These are phyloP conservation scores for Metschnikowia picachoensis DNA, from an alignment of 805 yeast species.

Conservation along the genomic window DNA sequence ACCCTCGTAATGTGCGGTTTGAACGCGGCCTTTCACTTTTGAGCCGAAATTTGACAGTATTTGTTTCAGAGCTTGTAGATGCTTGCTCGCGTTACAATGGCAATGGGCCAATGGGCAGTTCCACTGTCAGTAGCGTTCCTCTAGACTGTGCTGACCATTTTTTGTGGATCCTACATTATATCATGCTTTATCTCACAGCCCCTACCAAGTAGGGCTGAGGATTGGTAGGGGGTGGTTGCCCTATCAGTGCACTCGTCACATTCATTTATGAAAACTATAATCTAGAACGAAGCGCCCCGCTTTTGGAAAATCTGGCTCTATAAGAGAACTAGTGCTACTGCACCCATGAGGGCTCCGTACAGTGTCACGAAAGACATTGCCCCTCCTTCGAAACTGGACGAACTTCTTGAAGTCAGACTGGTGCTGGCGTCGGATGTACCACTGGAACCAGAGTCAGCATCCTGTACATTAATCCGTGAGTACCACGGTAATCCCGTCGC, in stretches of 20 bases:
- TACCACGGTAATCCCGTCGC: slow-evolving; percentile 37
- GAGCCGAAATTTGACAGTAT: slow-evolving; percentile 26
- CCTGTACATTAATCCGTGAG: slow-evolving; percentile 20
- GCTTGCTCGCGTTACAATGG: slow-evolving; percentile 13
- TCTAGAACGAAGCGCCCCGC: too few relatives aligned
- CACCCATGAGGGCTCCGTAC: slow-evolving; percentile 33
- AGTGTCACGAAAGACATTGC: slow-evolving; percentile 20
- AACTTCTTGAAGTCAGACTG: not conserved
- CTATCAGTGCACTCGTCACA: too few relatives aligned
- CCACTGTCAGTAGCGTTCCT: slow-evolving; percentile 25
- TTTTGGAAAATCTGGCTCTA: slow-evolving; percentile 1
- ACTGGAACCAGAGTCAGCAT: slow-evolving; percentile 10
- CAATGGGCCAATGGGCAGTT: slow-evolving; percentile 4
- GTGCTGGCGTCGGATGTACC: not conserved
- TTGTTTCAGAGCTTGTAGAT: slow-evolving; percentile 23
- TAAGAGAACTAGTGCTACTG: slow-evolving; percentile 32
- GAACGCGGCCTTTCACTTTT: slow-evolving; percentile 33
- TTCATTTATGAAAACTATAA: too few relatives aligned
- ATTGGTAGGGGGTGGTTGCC: not conserved
- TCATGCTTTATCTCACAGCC: slow-evolving; percentile 33
- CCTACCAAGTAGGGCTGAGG: not conserved
- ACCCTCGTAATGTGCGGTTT: slow-evolving; percentile 23
- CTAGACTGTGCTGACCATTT: slow-evolving; percentile 38
- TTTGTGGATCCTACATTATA: slow-evolving; percentile 38
- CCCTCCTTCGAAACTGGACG: slow-evolving; percentile 12